Evolutionary conservation across 2,329 filamentous ascomycete genomes (phyloP), one percentile per base, ranked within the genome.

Genomic region (Colletotrichum liriopes): DNA sequence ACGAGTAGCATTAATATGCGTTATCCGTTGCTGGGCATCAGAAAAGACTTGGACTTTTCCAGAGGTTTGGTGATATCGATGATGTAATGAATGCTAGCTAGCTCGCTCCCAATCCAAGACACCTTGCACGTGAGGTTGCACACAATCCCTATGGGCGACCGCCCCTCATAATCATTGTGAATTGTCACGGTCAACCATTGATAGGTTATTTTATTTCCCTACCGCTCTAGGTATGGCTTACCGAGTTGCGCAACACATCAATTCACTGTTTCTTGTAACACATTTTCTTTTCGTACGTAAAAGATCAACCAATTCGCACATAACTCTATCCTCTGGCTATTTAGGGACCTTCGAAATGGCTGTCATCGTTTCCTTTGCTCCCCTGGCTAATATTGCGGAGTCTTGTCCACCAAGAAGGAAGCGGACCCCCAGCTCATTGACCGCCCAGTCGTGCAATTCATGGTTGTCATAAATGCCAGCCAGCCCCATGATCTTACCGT

Each of bases 401-500:
- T 76, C 74, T 45, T 75, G 75, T 14, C 73, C 74, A 18, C 72
- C 63, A 12, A 76, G 67, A 8, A 76, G 59, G 35, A 74, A 76
- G 5, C 72, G 65, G 5, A 74, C 74, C 1, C 72, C 74, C 16
- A 77, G 65, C 16, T 65, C 35, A 32, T 74, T 71, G 32, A 76
- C 72, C 1, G 72, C 74, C 74, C 74, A 75, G 20, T 73, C 60
- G 9, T 75, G 74, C 11, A 77, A 20, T 32, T 74, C 70, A 8
- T 55, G 43, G 16, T 71, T 66, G 26, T 76, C 72, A 54, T 78
- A 78, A 47, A 78, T 74, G 5, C 77, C 77, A 2, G 76, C 74
- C 20, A 78, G 16, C 1, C 77, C 77, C 68, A 78, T 74, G 20
- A 74, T 71, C 71, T 74, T 77, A 5, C 74, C 73, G 47, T 77